Conservation (phyloP, 129 eudicot species). For the Flaveria bidentis region DNA sequence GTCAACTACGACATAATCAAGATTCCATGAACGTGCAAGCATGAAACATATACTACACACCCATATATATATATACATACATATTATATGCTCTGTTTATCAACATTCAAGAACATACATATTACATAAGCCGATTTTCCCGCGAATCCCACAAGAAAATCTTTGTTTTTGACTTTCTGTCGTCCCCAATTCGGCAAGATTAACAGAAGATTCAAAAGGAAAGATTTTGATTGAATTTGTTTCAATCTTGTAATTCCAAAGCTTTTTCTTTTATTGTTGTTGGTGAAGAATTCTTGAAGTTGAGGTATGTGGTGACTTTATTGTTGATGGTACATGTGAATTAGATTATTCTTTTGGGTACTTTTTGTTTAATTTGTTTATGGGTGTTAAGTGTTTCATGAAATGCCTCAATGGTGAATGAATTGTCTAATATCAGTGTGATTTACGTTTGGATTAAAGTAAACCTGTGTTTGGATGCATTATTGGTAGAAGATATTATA, state of each 20-base stretch:
- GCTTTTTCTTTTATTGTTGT: not conserved
- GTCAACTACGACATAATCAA: not conserved
- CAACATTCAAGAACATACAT: slow-evolving; percentile 35
- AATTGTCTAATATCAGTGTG: not conserved
- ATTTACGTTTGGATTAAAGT: not conserved
- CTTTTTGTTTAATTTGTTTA: not conserved
- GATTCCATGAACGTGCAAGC: slow-evolving; percentile 39
- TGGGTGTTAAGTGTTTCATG: slow-evolving; percentile 23
- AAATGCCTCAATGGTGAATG: slow-evolving; percentile 28
- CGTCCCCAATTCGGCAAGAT: slow-evolving; percentile 15
- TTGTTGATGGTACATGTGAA: slow-evolving; percentile 4
- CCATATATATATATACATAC: not conserved
- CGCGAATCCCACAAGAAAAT: slow-evolving; percentile 43
- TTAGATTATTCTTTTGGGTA: not conserved
- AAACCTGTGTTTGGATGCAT: not conserved
- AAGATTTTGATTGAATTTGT: not conserved
- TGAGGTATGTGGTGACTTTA: slow-evolving; percentile 30
- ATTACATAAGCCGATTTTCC: slow-evolving; percentile 46
- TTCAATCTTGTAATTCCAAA: not conserved
- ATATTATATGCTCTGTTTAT: slow-evolving; percentile 11
- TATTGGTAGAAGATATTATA: not conserved
- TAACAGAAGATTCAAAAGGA: no score
- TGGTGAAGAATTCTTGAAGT: slow-evolving; percentile 16
- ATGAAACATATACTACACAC: slow-evolving; percentile 22
- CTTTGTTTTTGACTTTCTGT: slow-evolving; percentile 25